phyloP scores from a whole-genome alignment of 495 filamentous ascomycete species.

The Penicillium nucicola region DNA sequence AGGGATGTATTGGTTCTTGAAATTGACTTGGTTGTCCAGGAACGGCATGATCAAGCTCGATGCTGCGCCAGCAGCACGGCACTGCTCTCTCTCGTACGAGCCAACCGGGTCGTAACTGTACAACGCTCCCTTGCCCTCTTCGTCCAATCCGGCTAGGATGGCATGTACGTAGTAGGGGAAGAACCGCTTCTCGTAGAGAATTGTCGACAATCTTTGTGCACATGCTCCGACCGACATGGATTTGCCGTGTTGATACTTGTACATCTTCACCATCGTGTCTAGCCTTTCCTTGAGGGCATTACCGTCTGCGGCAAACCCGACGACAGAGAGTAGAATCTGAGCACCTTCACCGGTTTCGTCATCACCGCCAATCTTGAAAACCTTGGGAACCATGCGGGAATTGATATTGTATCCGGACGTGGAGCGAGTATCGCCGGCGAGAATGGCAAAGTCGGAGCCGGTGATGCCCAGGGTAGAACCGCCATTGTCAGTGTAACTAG shows the following conservation, averaged over 20 bases:
- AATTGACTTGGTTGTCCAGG: constrained; percentile 98
- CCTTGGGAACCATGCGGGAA: constrained; percentile 86
- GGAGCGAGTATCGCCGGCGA: constrained; percentile 93
- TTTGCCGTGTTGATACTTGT: constrained; percentile 91
- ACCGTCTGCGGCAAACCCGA: constrained; percentile 93
- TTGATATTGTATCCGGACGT: constrained; percentile 98
- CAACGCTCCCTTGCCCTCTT: constrained; percentile 88
- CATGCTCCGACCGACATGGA: constrained; percentile 89
- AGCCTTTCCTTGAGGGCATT: constrained; percentile 85
- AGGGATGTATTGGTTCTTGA: constrained; percentile 96
- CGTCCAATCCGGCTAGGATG: constrained; percentile 90
- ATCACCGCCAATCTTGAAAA: constrained; percentile 93
- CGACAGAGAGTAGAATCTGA: constrained; percentile 84
- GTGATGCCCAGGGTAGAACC: constrained; percentile 94
- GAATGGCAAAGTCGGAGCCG: constrained; percentile 87
- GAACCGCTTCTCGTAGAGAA: constrained; percentile 95
- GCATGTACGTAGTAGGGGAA: constrained; percentile 97
- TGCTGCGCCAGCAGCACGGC: constrained; percentile 91
- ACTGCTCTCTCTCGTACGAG: constrained; percentile 93
- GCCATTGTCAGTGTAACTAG: constrained; percentile 96
- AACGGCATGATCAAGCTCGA: constrained; percentile 98
- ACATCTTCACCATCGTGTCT: constrained; percentile 92
- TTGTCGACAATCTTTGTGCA: constrained; percentile 87
- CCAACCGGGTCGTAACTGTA: constrained; percentile 98
- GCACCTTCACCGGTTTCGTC: constrained; percentile 78